Conservation (phyloP, 768 basidiomycete species). For the Fistulinella prunicolor region DNA sequence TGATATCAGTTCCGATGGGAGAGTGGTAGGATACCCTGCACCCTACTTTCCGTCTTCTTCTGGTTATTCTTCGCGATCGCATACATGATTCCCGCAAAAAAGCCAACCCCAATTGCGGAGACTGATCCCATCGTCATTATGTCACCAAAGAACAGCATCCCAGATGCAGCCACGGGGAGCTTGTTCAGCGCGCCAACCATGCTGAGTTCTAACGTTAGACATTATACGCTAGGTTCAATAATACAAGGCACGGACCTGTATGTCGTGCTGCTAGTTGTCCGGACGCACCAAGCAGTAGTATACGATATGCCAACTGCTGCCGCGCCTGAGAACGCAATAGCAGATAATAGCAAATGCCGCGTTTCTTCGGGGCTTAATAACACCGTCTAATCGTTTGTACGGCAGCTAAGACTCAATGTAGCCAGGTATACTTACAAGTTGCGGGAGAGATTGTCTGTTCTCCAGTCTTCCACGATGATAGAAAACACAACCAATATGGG, state of each 20-base stretch:
- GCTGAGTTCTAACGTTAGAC: constrained; percentile 36
- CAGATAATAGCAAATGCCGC: constrained; percentile 72
- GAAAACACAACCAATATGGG: constrained; percentile 85
- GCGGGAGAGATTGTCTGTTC: constrained; percentile 61
- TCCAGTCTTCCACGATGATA: constrained; percentile 87
- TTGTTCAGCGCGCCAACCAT: constrained; percentile 99
- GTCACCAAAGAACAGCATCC: constrained; percentile 97
- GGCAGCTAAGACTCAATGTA: background rate
- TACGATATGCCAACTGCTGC: constrained; percentile 98
- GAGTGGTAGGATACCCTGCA: constrained; percentile 61
- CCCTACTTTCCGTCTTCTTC: constrained; percentile 66
- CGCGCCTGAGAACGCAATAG: constrained; percentile 95
- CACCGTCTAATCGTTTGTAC: background rate
- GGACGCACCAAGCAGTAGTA: constrained; percentile 97
- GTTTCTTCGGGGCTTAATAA: constrained; percentile 72
- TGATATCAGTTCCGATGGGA: constrained; percentile 45
- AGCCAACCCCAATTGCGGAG: constrained; percentile 82
- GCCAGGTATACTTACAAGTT: constrained; percentile 79
- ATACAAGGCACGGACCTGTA: constrained; percentile 62
- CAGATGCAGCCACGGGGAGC: constrained; percentile 96
- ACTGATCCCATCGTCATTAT: constrained; percentile 84
- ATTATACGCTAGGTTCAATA: background rate
- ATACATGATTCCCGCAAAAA: constrained; percentile 89
- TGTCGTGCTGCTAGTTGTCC: constrained; percentile 96
- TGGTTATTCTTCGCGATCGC: constrained; percentile 94